Evolutionary conservation across 2,329 filamentous ascomycete genomes (phyloP).

Genomic region (Purpureocillium lavendulum): DNA sequence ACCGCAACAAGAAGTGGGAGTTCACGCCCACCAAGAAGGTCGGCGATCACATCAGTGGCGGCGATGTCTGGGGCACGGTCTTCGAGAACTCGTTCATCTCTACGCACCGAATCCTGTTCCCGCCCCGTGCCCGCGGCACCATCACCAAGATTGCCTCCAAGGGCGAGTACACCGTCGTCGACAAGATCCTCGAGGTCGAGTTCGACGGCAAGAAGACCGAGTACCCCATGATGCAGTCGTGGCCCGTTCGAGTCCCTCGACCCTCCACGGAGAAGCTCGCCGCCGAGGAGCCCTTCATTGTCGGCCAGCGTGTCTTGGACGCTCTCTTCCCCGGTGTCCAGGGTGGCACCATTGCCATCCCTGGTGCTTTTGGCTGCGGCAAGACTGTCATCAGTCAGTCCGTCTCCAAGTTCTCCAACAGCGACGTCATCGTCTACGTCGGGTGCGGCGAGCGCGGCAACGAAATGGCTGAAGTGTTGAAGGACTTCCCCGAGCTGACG

Average conservation of each 20-base stretch:
- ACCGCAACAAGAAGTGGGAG: slow-evolving; percentile 92
- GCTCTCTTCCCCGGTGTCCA: slow-evolving; percentile 94
- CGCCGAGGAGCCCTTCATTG: slow-evolving; percentile 84
- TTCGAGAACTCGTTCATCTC: slow-evolving; percentile 93
- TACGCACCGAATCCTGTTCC: slow-evolving; percentile 88
- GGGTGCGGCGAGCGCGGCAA: slow-evolving; percentile 89
- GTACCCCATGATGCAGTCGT: slow-evolving; percentile 97
- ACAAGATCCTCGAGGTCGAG: slow-evolving; percentile 91
- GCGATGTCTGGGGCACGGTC: slow-evolving; percentile 91
- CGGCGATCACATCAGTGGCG: slow-evolving; percentile 92
- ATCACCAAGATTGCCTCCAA: slow-evolving; percentile 87
- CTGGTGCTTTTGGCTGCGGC: slow-evolving; percentile 95
- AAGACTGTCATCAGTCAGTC: slow-evolving; percentile 99
- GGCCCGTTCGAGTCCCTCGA: slow-evolving; percentile 93
- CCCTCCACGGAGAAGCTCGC: slow-evolving; percentile 88
- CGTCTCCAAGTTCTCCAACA: slow-evolving; percentile 99
- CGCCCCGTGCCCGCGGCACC: slow-evolving; percentile 80
- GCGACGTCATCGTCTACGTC: slow-evolving; percentile 97
- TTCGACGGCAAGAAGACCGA: slow-evolving; percentile 94
- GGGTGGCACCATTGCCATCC: slow-evolving; percentile 95
- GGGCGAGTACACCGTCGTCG: slow-evolving; percentile 87
- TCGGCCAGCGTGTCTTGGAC: slow-evolving; percentile 93
- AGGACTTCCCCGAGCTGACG: slow-evolving; percentile 97
- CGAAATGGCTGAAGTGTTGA: slow-evolving; percentile 99
- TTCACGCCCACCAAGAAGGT: slow-evolving; percentile 89